These are phyloP conservation scores for Sordariomycetes sp. DNA, from an alignment of 2,329 filamentous ascomycete species.

Conservation along the genomic window DNA sequence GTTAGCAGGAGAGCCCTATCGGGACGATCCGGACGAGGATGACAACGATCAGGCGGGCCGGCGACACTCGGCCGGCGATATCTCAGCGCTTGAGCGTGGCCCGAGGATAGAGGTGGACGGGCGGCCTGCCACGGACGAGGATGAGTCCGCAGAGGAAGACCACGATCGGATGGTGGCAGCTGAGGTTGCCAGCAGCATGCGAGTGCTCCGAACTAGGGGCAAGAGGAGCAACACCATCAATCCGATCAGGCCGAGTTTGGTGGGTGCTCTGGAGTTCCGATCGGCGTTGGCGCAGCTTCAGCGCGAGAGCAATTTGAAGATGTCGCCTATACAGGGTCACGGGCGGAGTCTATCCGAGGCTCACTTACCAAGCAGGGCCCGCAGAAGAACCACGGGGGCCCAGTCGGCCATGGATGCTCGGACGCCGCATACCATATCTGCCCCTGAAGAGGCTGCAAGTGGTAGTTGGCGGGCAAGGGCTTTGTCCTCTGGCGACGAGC, in stretches of 20 bases:
- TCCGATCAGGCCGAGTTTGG: constrained; percentile 83
- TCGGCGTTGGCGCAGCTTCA: constrained; percentile 83
- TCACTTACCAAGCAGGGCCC: constrained; percentile 9
- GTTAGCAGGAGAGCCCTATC: constrained; percentile 49
- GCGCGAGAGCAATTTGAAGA: constrained; percentile 66
- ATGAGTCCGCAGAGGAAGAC: constrained; percentile 37
- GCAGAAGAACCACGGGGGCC: neutral
- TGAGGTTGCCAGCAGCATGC: constrained; percentile 90
- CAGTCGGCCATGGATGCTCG: neutral
- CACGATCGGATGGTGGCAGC: constrained; percentile 61
- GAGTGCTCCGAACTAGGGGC: constrained; percentile 61
- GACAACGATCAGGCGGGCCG: constrained; percentile 11
- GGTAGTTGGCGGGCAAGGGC: constrained; percentile 25
- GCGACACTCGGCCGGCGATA: constrained; percentile 19
- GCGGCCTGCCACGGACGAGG: constrained; percentile 5
- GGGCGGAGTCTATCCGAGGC: constrained; percentile 43
- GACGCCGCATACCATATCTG: constrained; percentile 1
- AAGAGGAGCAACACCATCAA: constrained; percentile 66
- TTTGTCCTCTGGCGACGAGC: constrained; percentile 34
- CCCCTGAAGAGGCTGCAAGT: neutral
- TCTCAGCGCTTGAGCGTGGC: constrained; percentile 32
- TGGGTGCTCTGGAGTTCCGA: constrained; percentile 88
- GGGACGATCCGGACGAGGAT: constrained; percentile 41
- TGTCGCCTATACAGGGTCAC: constrained; percentile 57
- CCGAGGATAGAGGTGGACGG: constrained; percentile 38